Percentiles rank a stretch among this genome's conserved stretches.
Conservation (phyloP, 805 yeast species). For the Kuraishia borneana region DNA sequence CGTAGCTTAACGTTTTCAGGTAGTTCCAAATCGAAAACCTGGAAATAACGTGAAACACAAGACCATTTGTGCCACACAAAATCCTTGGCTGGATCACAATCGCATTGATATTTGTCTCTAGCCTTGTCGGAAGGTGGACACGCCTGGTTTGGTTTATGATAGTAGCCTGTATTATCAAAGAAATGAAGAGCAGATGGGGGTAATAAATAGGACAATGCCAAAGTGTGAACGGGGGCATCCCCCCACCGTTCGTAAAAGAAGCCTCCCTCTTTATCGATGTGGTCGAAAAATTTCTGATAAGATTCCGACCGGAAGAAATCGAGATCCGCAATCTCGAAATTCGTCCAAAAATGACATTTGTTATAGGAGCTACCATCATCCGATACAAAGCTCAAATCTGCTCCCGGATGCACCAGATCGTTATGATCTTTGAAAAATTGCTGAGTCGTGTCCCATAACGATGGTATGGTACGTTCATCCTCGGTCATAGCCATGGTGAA, state of each 20-base stretch:
- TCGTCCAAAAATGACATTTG: constrained; percentile 53
- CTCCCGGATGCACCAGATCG: constrained; percentile 25
- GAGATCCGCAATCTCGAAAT: constrained; percentile 54
- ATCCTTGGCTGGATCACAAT: constrained; percentile 35
- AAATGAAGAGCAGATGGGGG: constrained; percentile 14
- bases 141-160: constrained; percentile 41
- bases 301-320: constrained; percentile 47
- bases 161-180: constrained; percentile 29
- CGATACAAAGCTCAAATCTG: constrained; percentile 28
- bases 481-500: constrained; percentile 41
- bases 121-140: constrained; percentile 41
- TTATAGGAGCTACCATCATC: constrained; percentile 37
- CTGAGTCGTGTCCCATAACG: constrained; percentile 36
- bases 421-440: constrained; percentile 25
- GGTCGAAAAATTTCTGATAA: constrained; percentile 41
- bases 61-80: constrained; percentile 40
- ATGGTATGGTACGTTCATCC: constrained; percentile 31
- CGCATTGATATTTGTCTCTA: constrained; percentile 35
- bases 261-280: constrained; percentile 50
- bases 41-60: constrained; percentile 35
- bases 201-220: constrained; percentile 49
- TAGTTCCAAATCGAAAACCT: constrained; percentile 7
- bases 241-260: constrained; percentile 76
- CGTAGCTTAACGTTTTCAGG: constrained; percentile 6
- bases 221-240: constrained; percentile 64